Percentiles rank a stretch among this genome's conserved stretches.
phyloP scores from a whole-genome alignment of 2,329 filamentous ascomycete species.

The Sporothrix luriei region DNA sequence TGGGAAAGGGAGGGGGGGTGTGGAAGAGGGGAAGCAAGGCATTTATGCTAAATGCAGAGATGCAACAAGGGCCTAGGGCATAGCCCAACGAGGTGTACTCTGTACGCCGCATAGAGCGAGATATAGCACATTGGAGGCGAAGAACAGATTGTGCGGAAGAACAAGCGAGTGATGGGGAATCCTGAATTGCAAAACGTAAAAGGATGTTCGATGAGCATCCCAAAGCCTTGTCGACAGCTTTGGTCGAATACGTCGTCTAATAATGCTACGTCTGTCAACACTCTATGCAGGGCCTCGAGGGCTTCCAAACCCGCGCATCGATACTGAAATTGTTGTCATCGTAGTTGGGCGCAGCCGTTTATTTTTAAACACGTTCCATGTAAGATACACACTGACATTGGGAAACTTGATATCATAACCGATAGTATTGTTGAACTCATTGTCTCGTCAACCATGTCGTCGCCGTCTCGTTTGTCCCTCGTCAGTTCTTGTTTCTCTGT shows the following conservation, averaged over 20 bases:
- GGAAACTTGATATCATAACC: too few species aligned
- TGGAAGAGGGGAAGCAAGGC: conserved; percentile 16
- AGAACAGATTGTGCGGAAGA: background rate
- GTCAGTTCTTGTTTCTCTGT: background rate
- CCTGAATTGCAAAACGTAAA: background rate
- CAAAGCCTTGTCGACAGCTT: background rate
- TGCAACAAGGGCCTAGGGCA: conserved; percentile 16
- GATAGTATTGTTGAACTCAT: too few species aligned
- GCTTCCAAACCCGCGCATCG: background rate
- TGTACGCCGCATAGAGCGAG: background rate
- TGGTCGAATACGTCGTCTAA: too few species aligned
- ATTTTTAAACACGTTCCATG: background rate
- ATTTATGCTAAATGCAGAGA: conserved; percentile 30
- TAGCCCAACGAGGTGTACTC: background rate
- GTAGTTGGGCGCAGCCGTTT: too few species aligned
- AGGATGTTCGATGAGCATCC: background rate
- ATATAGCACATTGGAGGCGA: background rate
- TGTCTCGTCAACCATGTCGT: too few species aligned
- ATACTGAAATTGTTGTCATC: background rate
- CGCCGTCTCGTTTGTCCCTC: background rate
- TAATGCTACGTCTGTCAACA: background rate
- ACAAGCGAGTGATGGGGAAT: background rate
- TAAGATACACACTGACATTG: background rate
- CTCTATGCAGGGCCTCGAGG: background rate
- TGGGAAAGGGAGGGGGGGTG: background rate